These are phyloP conservation scores for Citrus mangshanensis DNA, from an alignment of 345 rosid genomes.

Conservation along the genomic window DNA sequence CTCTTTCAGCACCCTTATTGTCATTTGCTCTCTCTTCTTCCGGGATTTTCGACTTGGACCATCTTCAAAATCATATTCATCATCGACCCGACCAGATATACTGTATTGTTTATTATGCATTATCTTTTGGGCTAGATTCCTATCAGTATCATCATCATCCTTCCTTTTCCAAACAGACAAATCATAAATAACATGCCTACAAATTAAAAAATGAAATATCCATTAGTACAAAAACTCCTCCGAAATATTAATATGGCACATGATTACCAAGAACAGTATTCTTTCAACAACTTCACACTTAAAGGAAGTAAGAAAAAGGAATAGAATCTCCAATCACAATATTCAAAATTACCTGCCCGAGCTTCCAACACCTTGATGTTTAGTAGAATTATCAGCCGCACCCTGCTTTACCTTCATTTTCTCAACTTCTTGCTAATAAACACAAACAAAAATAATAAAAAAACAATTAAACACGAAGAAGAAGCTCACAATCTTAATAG, in stretches of 20 bases:
- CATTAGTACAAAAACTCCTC: not conserved
- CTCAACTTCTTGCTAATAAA: conserved; percentile 66
- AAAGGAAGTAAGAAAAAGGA: no score
- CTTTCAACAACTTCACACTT: not conserved
- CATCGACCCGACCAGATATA: no score
- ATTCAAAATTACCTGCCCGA: no score
- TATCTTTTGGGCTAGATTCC: no score
- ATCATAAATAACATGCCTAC: conserved; percentile 44
- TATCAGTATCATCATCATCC: no score
- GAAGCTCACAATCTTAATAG: not conserved
- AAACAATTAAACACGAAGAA: conserved; percentile 11
- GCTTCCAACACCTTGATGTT: conserved; percentile 28
- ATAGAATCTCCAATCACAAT: no score
- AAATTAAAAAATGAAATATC: not conserved
- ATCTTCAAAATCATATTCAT: no score
- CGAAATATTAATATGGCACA: not conserved
- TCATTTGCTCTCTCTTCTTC: no score
- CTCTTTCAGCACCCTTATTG: no score
- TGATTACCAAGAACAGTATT: not conserved
- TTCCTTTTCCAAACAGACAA: conserved; percentile 40
- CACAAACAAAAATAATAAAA: not conserved
- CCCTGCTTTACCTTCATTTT: conserved; percentile 50
- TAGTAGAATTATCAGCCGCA: conserved; percentile 32
- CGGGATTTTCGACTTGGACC: no score
- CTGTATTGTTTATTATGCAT: no score